Evolutionary conservation across 2,329 filamentous ascomycete genomes (phyloP).

Genomic region (Epichloe gansuensis): DNA sequence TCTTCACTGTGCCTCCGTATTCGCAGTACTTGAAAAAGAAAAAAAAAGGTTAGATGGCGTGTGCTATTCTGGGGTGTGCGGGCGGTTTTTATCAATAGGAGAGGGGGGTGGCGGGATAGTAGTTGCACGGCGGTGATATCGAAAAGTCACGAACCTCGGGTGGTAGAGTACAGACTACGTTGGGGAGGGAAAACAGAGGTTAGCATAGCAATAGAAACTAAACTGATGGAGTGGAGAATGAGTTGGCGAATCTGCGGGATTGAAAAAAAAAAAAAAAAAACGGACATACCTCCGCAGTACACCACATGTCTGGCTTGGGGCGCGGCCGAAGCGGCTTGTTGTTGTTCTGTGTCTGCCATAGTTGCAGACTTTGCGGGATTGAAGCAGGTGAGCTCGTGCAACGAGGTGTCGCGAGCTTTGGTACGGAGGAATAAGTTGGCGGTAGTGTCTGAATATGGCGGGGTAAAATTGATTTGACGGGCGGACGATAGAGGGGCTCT

Average conservation of each 20-base stretch:
- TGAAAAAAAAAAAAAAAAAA: neutral
- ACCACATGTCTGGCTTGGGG: constrained; percentile 38
- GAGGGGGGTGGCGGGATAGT: neutral
- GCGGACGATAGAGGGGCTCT: constrained; percentile 4
- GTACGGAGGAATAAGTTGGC: neutral
- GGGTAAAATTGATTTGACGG: constrained; percentile 16
- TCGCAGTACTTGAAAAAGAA: constrained; percentile 68
- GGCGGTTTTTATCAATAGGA: neutral
- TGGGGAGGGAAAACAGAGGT: neutral
- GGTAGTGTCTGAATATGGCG: neutral
- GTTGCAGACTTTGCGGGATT: constrained; percentile 13
- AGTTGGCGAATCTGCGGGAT: neutral
- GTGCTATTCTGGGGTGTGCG: neutral
- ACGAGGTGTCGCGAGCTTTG: constrained; percentile 16
- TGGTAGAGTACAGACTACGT: constrained; percentile 48
- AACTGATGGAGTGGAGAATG: neutral
- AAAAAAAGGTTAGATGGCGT: neutral
- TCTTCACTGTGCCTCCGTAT: constrained; percentile 90
- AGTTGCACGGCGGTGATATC: constrained; percentile 1
- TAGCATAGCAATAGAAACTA: constrained; percentile 4
- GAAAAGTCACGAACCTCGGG: constrained; percentile 40
- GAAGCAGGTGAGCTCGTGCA: constrained; percentile 5
- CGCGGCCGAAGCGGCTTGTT: constrained; percentile 29
- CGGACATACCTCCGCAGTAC: constrained; percentile 45
- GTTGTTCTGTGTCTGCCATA: constrained; percentile 43